A percentile compares a stretch with the other conserved stretches of the same genome.
phyloP scores from a whole-genome alignment of 78 protist genomes.

The Guillardia theta region DNA sequence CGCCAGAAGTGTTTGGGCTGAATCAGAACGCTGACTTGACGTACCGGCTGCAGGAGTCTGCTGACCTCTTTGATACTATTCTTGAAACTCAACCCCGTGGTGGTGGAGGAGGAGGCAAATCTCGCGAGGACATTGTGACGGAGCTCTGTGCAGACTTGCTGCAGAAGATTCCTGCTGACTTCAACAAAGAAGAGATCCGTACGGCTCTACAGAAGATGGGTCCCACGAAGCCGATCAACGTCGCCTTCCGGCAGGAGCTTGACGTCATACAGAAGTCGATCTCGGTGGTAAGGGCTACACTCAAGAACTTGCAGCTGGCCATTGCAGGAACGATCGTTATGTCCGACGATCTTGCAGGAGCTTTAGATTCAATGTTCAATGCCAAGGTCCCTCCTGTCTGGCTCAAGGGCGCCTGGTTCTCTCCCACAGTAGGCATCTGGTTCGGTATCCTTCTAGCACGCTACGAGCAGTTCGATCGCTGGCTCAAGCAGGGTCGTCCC shows the following conservation, averaged over 20 bases:
- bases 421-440: conserved; percentile 77
- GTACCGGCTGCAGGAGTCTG: conserved; percentile 65
- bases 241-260: conserved; percentile 79
- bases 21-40: conserved; percentile 40
- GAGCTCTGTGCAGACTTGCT: conserved; percentile 65
- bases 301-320: conserved; percentile 78
- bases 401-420: conserved; percentile 69
- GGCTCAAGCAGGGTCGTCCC: conserved; percentile 76
- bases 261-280: conserved; percentile 67
- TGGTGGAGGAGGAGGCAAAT: conserved; percentile 54
- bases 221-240: conserved; percentile 67
- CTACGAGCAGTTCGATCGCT: conserved; percentile 65
- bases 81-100: conserved; percentile 74
- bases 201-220: conserved; percentile 76
- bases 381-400: conserved; percentile 72
- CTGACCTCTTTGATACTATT: conserved; percentile 75
- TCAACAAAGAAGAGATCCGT: conserved; percentile 49
- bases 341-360: conserved; percentile 56
- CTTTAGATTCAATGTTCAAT: conserved; percentile 66
- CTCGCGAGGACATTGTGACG: conserved; percentile 33
- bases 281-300: conserved; percentile 64
- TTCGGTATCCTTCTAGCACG: conserved; percentile 60
- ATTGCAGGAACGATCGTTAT: conserved; percentile 76
- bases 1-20: conserved; percentile 79
- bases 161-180: conserved; percentile 70